These are phyloP conservation scores for Ilyonectria sp. DNA, from an alignment of 2,329 filamentous ascomycete species.

Conservation along the genomic window DNA sequence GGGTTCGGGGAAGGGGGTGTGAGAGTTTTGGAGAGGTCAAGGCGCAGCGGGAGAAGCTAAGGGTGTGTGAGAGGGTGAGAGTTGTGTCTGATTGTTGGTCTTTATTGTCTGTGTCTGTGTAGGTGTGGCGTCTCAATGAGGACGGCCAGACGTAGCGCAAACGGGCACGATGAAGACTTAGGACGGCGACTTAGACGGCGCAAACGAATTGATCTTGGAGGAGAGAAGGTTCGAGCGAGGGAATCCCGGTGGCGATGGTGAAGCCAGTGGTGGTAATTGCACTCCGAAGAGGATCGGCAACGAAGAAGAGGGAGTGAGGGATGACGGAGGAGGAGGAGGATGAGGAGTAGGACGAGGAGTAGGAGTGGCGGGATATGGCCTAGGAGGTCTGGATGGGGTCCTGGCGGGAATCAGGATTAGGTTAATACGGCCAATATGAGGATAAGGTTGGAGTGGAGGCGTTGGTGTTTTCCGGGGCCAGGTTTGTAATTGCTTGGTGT, in stretches of 20 bases:
- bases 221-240: not conserved
- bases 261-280: not conserved
- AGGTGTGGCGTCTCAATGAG: not conserved
- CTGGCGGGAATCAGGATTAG: not conserved
- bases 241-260: not conserved
- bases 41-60: slow-evolving; percentile 1
- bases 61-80: not conserved
- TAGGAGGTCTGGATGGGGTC: not conserved
- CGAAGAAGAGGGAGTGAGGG: not conserved
- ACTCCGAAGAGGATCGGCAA: not conserved
- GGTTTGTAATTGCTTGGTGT: no score
- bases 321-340: not conserved
- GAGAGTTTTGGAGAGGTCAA: slow-evolving; percentile 1
- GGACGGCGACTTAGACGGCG: not conserved
- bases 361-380: not conserved
- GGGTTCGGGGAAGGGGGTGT: slow-evolving; percentile 4
- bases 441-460: no score
- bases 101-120: not conserved
- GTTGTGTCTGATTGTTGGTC: not conserved
- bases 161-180: not conserved
- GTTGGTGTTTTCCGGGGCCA: no score
- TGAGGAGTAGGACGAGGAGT: not conserved
- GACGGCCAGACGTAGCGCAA: not conserved
- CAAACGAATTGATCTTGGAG: not conserved
- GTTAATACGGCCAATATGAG: not conserved